Conservation (phyloP, 768 basidiomycete species). For the Lactarius akahatsu region DNA sequence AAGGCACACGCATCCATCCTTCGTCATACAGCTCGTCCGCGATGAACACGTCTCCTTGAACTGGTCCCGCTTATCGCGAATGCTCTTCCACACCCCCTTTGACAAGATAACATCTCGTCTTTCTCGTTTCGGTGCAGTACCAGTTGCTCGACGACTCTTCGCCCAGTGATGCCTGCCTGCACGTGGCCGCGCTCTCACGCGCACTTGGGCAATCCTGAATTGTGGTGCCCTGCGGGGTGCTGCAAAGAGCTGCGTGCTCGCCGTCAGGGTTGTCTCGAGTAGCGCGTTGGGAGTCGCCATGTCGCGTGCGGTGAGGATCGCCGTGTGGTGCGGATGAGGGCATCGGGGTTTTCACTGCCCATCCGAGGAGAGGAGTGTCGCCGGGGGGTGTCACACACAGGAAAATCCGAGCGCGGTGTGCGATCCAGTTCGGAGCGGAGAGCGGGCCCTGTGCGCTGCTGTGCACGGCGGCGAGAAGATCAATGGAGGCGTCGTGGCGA, state of each 20-base stretch:
- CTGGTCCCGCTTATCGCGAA: slow-evolving; percentile 5
- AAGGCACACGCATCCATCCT: slow-evolving; percentile 4
- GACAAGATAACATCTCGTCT: slow-evolving; percentile 2
- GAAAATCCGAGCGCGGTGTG: slow-evolving; percentile 4
- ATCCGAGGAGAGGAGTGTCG: slow-evolving; percentile 7
- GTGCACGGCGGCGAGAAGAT: slow-evolving; percentile 11
- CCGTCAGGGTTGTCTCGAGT: slow-evolving; percentile 17
- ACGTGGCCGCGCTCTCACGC: slow-evolving; percentile 20
- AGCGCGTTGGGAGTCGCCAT: slow-evolving; percentile 18
- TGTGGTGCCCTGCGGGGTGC: slow-evolving; percentile 22
- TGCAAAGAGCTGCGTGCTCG: slow-evolving; percentile 28
- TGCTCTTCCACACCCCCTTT: slow-evolving; percentile 17
- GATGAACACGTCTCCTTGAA: slow-evolving; percentile 26
- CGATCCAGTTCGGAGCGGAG: slow-evolving; percentile 20
- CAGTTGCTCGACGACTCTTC: slow-evolving; percentile 9
- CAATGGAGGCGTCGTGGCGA: slow-evolving; percentile 9
- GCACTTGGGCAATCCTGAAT: slow-evolving; percentile 7
- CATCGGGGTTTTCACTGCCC: background rate
- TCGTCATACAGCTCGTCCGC: slow-evolving; percentile 10
- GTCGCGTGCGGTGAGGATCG: slow-evolving; percentile 17
- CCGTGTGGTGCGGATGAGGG: slow-evolving; percentile 16
- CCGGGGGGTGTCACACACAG: slow-evolving; percentile 12
- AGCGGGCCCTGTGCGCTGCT: slow-evolving; percentile 21
- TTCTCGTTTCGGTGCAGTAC: background rate
- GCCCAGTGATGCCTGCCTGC: background rate